phyloP scores from a whole-genome alignment of 2,329 filamentous ascomycete species.

The Tolypocladium tundrense region DNA sequence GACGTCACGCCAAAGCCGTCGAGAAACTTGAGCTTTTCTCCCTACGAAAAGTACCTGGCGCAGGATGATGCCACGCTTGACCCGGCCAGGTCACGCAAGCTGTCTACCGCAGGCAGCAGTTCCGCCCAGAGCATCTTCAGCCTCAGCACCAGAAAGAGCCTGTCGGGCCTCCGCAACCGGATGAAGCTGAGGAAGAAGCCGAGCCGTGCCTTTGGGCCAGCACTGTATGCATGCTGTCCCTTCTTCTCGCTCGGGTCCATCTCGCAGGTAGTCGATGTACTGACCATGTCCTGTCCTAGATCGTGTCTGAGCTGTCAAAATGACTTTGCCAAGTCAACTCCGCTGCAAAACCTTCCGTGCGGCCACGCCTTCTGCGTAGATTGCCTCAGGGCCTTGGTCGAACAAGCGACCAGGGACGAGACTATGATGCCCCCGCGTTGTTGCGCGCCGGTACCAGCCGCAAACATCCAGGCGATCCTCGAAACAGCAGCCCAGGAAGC shows the following conservation, averaged over 20 bases:
- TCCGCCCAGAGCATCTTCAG: slow-evolving; percentile 32
- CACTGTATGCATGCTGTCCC: slow-evolving; percentile 14
- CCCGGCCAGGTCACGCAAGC: slow-evolving; percentile 22
- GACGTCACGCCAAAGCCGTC: slow-evolving; percentile 14
- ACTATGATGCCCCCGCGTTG: slow-evolving; percentile 53
- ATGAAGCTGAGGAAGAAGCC: slow-evolving; percentile 32
- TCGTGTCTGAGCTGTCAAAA: slow-evolving; percentile 48
- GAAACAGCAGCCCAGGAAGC: slow-evolving; percentile 38
- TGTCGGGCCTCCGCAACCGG: slow-evolving; percentile 31
- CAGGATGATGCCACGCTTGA: slow-evolving; percentile 31
- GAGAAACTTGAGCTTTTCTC: slow-evolving; percentile 33
- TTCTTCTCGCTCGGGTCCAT: background rate
- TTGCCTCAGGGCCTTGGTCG: slow-evolving; percentile 44
- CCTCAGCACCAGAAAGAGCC: slow-evolving; percentile 32
- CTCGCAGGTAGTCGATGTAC: background rate
- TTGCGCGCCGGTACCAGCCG: slow-evolving; percentile 43
- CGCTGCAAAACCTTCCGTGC: slow-evolving; percentile 42
- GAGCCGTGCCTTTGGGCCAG: slow-evolving; percentile 18
- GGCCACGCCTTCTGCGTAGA: slow-evolving; percentile 46
- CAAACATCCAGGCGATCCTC: slow-evolving; percentile 38
- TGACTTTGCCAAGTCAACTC: slow-evolving; percentile 32
- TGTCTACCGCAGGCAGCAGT: slow-evolving; percentile 17
- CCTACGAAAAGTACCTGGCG: slow-evolving; percentile 41
- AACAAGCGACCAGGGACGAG: slow-evolving; percentile 45
- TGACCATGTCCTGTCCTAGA: slow-evolving; percentile 20